phyloP scores from a whole-genome alignment of 495 filamentous ascomycete species.

The Daldinia bambusicola region DNA sequence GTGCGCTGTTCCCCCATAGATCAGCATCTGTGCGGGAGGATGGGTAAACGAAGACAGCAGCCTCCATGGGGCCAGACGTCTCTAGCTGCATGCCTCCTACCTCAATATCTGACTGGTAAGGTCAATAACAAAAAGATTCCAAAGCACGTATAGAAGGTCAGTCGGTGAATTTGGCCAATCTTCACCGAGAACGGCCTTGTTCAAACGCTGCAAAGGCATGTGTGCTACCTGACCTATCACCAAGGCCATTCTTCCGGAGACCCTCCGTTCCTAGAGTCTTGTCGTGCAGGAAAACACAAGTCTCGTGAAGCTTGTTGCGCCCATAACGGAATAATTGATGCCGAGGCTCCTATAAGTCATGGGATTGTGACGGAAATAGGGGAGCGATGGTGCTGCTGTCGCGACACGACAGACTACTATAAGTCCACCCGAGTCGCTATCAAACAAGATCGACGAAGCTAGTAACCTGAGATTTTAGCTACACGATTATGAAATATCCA shows the following conservation, averaged over 20 bases:
- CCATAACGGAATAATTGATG: slow-evolving; percentile 23
- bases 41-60: slow-evolving; percentile 24
- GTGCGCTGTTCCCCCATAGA: slow-evolving; percentile 27
- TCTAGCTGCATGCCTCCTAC: slow-evolving; percentile 28
- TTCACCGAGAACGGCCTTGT: slow-evolving; percentile 35
- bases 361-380: slow-evolving; percentile 34
- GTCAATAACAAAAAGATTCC: slow-evolving; percentile 27
- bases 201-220: slow-evolving; percentile 32
- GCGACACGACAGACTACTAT: slow-evolving; percentile 14
- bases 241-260: slow-evolving; percentile 26
- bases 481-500: slow-evolving; percentile 27
- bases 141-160: slow-evolving; percentile 34
- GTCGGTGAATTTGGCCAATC: slow-evolving; percentile 44
- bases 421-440: slow-evolving; percentile 24
- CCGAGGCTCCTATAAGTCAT: slow-evolving; percentile 29
- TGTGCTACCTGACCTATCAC: slow-evolving; percentile 43
- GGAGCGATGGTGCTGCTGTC: slow-evolving; percentile 25
- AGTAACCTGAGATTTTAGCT: slow-evolving; percentile 34
- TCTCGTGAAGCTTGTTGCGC: slow-evolving; percentile 17
- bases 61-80: slow-evolving; percentile 22
- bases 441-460: slow-evolving; percentile 30
- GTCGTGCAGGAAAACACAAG: slow-evolving; percentile 18
- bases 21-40: slow-evolving; percentile 29
- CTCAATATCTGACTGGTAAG: slow-evolving; percentile 36
- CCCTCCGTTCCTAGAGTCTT: slow-evolving; percentile 17